Evolutionary conservation across 768 basidiomycete genomes (phyloP).

Genomic region (Boletus reticuloceps): DNA sequence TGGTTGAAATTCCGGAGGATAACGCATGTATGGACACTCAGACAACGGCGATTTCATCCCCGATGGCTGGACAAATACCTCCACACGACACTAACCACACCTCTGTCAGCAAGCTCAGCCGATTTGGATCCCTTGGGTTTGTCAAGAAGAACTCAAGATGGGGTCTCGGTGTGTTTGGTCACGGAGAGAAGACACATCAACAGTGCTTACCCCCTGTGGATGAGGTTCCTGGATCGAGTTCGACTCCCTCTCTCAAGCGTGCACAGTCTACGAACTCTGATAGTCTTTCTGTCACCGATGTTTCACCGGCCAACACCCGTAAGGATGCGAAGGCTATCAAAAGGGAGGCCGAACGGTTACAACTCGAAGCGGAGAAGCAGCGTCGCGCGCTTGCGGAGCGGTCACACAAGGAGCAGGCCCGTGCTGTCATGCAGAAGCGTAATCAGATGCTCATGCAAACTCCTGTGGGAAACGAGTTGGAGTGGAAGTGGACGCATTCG

Average conservation of each 20-base stretch:
- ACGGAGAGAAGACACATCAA: constrained; percentile 64
- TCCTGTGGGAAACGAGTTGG: constrained; percentile 50
- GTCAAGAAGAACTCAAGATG: constrained; percentile 70
- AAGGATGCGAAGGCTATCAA: constrained; percentile 72
- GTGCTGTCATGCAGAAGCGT: constrained; percentile 91
- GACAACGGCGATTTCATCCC: constrained; percentile 48
- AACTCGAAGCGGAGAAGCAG: constrained; percentile 81
- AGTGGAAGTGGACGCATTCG: constrained; percentile 52
- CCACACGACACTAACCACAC: constrained; percentile 39
- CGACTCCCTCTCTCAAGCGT: constrained; percentile 71
- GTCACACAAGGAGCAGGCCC: constrained; percentile 80
- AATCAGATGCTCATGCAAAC: constrained; percentile 66
- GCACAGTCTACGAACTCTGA: constrained; percentile 77
- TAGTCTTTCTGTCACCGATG: constrained; percentile 59
- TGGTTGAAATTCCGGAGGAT: constrained; percentile 43
- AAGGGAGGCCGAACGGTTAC: constrained; percentile 77
- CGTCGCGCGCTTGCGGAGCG: constrained; percentile 73
- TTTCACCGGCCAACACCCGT: constrained; percentile 36
- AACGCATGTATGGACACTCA: constrained; percentile 45
- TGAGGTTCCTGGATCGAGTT: constrained; percentile 56
- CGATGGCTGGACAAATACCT: constrained; percentile 33
- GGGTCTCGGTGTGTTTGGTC: constrained; percentile 68
- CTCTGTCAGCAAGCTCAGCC: constrained; percentile 53
- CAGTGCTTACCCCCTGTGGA: constrained; percentile 67
- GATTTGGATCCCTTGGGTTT: constrained; percentile 57